phyloP scores from a whole-genome alignment of 768 basidiomycete species.

The Scleroderma citrinum region DNA sequence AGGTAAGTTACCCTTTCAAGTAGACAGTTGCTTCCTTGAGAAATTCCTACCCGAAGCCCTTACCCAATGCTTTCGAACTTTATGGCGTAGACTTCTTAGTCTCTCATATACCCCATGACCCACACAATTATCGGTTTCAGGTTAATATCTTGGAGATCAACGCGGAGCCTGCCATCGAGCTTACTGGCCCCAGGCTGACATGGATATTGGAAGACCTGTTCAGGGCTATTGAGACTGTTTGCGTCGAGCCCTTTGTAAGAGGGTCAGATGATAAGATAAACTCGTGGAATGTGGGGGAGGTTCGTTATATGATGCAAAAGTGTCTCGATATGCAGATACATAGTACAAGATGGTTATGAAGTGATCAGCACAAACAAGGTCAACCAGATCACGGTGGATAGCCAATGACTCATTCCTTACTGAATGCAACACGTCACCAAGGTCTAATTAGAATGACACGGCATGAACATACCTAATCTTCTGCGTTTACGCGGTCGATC shows the following conservation, averaged over 20 bases:
- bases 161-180: constrained; percentile 91
- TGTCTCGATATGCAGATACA: constrained; percentile 57
- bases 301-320: constrained; percentile 51
- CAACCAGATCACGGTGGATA: too few species aligned
- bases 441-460: too few species aligned
- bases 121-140: constrained; percentile 32
- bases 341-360: constrained; percentile 16
- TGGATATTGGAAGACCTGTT: constrained; percentile 84
- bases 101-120: constrained; percentile 31
- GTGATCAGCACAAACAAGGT: neutral
- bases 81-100: constrained; percentile 94
- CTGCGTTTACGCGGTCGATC: neutral
- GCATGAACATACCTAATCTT: too few species aligned
- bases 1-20: constrained; percentile 39
- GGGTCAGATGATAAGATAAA: constrained; percentile 2
- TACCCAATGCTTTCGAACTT: constrained; percentile 91
- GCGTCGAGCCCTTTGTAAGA: constrained; percentile 57
- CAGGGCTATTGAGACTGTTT: constrained; percentile 56
- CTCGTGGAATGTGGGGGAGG: constrained; percentile 50
- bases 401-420: constrained; percentile 7
- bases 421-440: too few species aligned
- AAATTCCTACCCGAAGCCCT: constrained; percentile 40
- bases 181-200: constrained; percentile 77
- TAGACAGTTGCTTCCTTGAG: neutral
- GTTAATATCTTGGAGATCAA: constrained; percentile 88